Percentiles rank a stretch among this genome's conserved stretches.
phyloP scores from a whole-genome alignment of 2,329 filamentous ascomycete species.

The Cladosporium colombiae region DNA sequence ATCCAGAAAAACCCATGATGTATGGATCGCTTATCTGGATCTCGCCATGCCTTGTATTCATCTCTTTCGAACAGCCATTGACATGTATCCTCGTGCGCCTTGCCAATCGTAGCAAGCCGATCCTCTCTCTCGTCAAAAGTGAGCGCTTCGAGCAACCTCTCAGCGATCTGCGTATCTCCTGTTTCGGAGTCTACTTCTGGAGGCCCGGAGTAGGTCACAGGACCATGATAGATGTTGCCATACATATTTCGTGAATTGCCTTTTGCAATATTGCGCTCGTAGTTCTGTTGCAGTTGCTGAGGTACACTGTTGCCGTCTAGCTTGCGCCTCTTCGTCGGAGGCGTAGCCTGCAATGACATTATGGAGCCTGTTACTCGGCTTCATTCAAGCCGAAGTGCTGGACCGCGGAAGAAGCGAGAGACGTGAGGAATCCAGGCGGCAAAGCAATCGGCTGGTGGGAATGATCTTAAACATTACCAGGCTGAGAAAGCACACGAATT shows the following conservation, averaged over 20 bases:
- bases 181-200: neutral
- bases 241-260: neutral
- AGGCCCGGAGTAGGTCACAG: neutral
- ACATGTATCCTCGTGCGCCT: neutral
- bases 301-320: neutral
- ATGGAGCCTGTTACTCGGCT: neutral
- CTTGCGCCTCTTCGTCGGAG: neutral
- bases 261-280: neutral
- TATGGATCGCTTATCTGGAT: neutral
- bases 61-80: neutral
- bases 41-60: neutral
- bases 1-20: slow-evolving; percentile 17
- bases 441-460: neutral
- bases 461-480: neutral
- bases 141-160: neutral
- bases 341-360: neutral
- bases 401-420: neutral
- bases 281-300: neutral
- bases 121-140: neutral
- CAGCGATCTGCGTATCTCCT: neutral
- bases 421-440: neutral
- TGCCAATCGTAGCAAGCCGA: neutral
- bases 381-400: neutral
- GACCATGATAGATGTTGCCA: neutral
- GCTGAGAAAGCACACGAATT: neutral